phyloP scores from a whole-genome alignment of 176 grass and related monocot genomes.

The Carex myosuroides region DNA sequence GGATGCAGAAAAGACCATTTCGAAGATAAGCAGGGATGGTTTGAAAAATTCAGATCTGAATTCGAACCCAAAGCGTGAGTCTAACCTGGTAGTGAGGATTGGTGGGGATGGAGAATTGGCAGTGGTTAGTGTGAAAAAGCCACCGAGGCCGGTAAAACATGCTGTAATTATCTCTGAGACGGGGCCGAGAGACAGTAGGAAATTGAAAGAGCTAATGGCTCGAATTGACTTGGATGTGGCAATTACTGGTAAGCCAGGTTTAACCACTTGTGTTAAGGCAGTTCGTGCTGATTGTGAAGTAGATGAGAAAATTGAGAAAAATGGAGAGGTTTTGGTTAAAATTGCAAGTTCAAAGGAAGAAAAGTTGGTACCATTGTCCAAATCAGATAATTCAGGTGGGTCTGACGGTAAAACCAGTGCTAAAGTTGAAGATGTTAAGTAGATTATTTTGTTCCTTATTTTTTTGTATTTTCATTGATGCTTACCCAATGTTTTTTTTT shows the following conservation, averaged over 20 bases:
- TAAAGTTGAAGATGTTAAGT: constrained; percentile 16
- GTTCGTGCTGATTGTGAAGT: constrained; percentile 19
- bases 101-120: constrained; percentile 39
- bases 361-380: not conserved
- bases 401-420: not conserved
- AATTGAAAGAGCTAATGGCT: constrained; percentile 92
- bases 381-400: constrained; percentile 1
- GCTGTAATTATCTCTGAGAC: constrained; percentile 48
- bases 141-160: constrained; percentile 37
- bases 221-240: constrained; percentile 39
- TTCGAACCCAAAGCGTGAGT: constrained; percentile 30
- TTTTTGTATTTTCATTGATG: constrained; percentile 1
- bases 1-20: constrained; percentile 63
- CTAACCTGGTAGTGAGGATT: constrained; percentile 33
- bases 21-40: constrained; percentile 27
- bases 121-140: constrained; percentile 39
- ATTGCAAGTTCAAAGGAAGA: constrained; percentile 8
- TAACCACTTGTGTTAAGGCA: constrained; percentile 39
- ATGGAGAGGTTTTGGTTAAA: constrained; percentile 12
- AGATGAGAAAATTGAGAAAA: constrained; percentile 32
- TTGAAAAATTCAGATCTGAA: constrained; percentile 3
- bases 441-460: constrained; percentile 1
- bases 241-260: constrained; percentile 30
- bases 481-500: not conserved
- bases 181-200: constrained; percentile 43